phyloP scores from a whole-genome alignment of 257 asterid genomes.

The Jacaranda mimosifolia region DNA sequence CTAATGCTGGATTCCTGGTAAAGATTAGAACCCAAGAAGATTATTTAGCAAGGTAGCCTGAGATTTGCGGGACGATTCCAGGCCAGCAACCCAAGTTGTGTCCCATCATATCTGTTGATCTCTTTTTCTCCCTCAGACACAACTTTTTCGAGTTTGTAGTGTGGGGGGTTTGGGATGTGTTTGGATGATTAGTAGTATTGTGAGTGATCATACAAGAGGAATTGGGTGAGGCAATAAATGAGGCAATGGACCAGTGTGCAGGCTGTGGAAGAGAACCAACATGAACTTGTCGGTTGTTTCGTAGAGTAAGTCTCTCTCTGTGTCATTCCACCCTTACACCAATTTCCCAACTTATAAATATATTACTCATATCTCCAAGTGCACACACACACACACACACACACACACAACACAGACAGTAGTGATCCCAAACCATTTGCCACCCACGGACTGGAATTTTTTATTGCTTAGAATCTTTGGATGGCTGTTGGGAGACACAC shows the following conservation, averaged over 20 bases:
- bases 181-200: not conserved
- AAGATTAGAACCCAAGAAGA: not conserved
- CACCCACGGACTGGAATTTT: not conserved
- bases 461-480: constrained; percentile 31
- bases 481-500: constrained; percentile 58
- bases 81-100: not conserved
- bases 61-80: not conserved
- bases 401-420: too few species aligned
- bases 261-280: constrained; percentile 44
- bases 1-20: not conserved
- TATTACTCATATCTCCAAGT: not conserved
- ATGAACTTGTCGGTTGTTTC: constrained; percentile 74
- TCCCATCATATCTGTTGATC: not conserved
- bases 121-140: not conserved
- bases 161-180: not conserved
- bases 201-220: not conserved
- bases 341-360: not conserved
- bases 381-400: too few species aligned
- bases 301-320: constrained; percentile 39
- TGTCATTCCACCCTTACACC: not conserved
- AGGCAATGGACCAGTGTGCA: constrained; percentile 20
- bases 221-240: constrained; percentile 3
- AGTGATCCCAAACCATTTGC: too few species aligned
- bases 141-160: not conserved
- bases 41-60: not conserved